Evolutionary conservation across 768 basidiomycete species (phyloP).

Genomic region (Agaricus bisporus): DNA sequence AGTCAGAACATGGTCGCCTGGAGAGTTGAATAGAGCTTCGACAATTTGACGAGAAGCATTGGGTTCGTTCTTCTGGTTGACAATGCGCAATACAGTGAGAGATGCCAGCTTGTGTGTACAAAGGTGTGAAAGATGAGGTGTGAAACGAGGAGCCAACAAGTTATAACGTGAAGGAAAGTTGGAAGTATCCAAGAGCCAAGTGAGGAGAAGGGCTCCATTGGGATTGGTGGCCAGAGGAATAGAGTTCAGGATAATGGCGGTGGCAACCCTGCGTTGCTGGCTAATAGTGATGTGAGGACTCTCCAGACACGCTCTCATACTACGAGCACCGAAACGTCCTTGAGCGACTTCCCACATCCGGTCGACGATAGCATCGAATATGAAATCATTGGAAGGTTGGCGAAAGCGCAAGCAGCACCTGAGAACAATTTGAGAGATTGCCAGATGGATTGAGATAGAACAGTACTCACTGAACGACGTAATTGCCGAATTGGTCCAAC

Average conservation of each 20-base stretch:
- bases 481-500: conserved; percentile 90
- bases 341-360: conserved; percentile 99
- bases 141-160: conserved; percentile 91
- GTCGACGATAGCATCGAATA: conserved; percentile 97
- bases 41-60: conserved; percentile 84
- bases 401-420: conserved; percentile 92
- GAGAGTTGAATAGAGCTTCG: conserved; percentile 86
- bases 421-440: neutral
- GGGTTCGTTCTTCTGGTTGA: conserved; percentile 94
- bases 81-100: conserved; percentile 87
- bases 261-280: conserved; percentile 93
- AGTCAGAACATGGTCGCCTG: conserved; percentile 83
- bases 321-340: conserved; percentile 95
- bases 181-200: conserved; percentile 95
- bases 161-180: conserved; percentile 94
- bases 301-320: conserved; percentile 96
- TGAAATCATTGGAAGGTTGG: conserved; percentile 85
- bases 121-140: conserved; percentile 92
- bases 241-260: conserved; percentile 92
- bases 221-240: conserved; percentile 97
- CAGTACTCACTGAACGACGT: conserved; percentile 79
- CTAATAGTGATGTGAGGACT: conserved; percentile 79
- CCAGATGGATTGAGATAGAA: neutral
- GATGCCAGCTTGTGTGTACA: conserved; percentile 98
- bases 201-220: conserved; percentile 91